Base-by-base conservation (phyloP, 768 basidiomycete genomes). In the Termitomyces sp. region DNA sequence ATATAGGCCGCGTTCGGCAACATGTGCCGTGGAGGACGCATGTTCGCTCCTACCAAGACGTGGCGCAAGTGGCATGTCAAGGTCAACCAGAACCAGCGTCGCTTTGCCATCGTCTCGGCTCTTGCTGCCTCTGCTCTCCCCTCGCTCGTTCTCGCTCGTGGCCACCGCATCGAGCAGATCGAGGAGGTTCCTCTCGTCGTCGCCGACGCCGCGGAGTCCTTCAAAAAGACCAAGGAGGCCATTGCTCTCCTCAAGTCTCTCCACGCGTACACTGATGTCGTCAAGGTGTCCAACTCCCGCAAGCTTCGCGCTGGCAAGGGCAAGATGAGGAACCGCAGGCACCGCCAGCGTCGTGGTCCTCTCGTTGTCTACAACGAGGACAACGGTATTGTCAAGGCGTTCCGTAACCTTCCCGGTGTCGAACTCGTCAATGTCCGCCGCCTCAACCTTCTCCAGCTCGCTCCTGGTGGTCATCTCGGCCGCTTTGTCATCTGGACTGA, bases 31-130 rank as follows among this genome's bases (percentile, higher is more conserved):
- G 96, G 97, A 70, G 97, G 97, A 80, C 94, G 97, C 71, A 98
- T 99, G 97, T 98, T 99, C 76, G 96, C 96, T 28, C 97, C 97
- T 17, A 98, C 96, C 78, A 98, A 97, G 82, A 91, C 86, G 71
- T 98, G 95, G 96, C 89, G 96, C 77, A 95, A 87, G 74, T 99
- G 97, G 97, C 97, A 99, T 79, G 91, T 98, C 80, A 99, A 98
- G 81, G 91, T 98, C 59, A 95, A 95, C 87, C 91, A 94, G 82
- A 96, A 95, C 84, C 95, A 98, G 78, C 91, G 91, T 73, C 91
- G 97, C 63, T 99, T 94, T 74, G 97, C 97, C 55, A 86, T 91
- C 61, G 96, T 98, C 64, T 98, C 97, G 60, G 97, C 97, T 48
- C 85, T 99, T 57, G 97, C 97, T 51, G 97, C 97, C 3, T 96